Percentiles rank a stretch among this genome's conserved stretches.
Evolutionary conservation across 2,329 filamentous ascomycete genomes (phyloP).

Genomic region (Verticillium albo-atrum): DNA sequence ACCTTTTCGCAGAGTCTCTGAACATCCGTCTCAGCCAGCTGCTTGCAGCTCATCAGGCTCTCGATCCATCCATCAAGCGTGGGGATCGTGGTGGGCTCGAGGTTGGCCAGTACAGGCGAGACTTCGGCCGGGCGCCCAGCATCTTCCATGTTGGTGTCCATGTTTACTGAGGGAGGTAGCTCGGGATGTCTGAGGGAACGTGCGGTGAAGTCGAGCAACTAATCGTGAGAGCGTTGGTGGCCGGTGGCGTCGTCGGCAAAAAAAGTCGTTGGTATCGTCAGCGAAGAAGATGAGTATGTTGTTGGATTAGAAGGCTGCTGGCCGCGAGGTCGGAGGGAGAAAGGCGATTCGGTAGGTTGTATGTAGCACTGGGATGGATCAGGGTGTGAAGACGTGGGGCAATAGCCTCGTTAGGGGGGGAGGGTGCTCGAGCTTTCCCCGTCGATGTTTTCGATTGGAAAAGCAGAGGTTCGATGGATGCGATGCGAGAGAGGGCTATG

Average conservation of each 20-base stretch:
- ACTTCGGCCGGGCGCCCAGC: slow-evolving; percentile 82
- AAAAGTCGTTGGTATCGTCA: not conserved
- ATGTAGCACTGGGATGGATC: not conserved
- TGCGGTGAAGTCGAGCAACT: not conserved
- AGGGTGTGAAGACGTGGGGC: not conserved
- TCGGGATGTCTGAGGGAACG: not conserved
- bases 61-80: slow-evolving; percentile 98
- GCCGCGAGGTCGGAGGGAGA: not conserved
- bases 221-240: not conserved
- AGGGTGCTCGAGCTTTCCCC: not conserved
- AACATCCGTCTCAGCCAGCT: slow-evolving; percentile 90
- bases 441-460: not conserved
- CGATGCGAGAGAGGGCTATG: not conserved
- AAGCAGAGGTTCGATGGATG: not conserved
- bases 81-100: slow-evolving; percentile 82
- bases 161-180: slow-evolving; percentile 27
- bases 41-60: slow-evolving; percentile 97
- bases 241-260: not conserved
- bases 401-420: not conserved
- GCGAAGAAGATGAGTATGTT: not conserved
- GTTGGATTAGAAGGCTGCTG: not conserved
- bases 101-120: slow-evolving; percentile 54
- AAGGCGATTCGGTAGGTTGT: not conserved
- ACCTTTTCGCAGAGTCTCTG: slow-evolving; percentile 98
- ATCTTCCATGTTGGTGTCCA: slow-evolving; percentile 99